Evolutionary conservation across 2,329 filamentous ascomycete genomes (phyloP).

Genomic region (Fusarium sp.): DNA sequence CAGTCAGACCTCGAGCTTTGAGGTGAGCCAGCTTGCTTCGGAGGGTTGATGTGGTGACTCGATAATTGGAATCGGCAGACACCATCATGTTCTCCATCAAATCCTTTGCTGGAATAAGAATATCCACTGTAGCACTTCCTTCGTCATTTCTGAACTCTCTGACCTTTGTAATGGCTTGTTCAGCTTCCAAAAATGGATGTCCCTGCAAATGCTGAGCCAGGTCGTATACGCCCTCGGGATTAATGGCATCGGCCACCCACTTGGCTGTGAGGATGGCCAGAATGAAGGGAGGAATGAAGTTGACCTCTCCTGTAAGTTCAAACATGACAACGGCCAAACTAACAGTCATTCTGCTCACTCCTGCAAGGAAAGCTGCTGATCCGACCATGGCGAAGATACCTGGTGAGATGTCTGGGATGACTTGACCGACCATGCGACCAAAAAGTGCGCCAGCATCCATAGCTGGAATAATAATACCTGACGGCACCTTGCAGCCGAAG

Average conservation of each 20-base stretch:
- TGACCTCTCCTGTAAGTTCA: slow-evolving; percentile 33
- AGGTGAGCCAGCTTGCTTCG: slow-evolving; percentile 5
- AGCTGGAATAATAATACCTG: slow-evolving; percentile 34
- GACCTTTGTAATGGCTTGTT: slow-evolving; percentile 6
- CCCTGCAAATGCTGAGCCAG: slow-evolving; percentile 36
- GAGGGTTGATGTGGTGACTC: slow-evolving; percentile 3
- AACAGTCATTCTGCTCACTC: slow-evolving; percentile 39
- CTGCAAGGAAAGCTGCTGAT: slow-evolving; percentile 33
- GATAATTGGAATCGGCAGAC: neutral
- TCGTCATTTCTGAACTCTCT: slow-evolving; percentile 7
- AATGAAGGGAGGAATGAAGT: slow-evolving; percentile 38
- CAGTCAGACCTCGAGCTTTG: neutral
- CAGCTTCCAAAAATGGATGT: slow-evolving; percentile 34
- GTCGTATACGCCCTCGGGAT: slow-evolving; percentile 36
- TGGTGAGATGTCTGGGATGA: slow-evolving; percentile 25
- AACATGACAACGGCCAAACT: slow-evolving; percentile 42
- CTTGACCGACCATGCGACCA: slow-evolving; percentile 27
- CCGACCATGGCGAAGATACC: slow-evolving; percentile 41
- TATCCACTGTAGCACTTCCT: slow-evolving; percentile 18
- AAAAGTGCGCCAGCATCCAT: slow-evolving; percentile 35
- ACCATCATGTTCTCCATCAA: neutral
- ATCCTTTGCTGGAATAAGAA: neutral
- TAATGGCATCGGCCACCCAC: slow-evolving; percentile 39
- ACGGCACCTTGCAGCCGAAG: slow-evolving; percentile 39
- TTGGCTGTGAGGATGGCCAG: slow-evolving; percentile 30